phyloP scores from a whole-genome alignment of 1,139 yeast species.

The Tardiomyces digboiensis region DNA sequence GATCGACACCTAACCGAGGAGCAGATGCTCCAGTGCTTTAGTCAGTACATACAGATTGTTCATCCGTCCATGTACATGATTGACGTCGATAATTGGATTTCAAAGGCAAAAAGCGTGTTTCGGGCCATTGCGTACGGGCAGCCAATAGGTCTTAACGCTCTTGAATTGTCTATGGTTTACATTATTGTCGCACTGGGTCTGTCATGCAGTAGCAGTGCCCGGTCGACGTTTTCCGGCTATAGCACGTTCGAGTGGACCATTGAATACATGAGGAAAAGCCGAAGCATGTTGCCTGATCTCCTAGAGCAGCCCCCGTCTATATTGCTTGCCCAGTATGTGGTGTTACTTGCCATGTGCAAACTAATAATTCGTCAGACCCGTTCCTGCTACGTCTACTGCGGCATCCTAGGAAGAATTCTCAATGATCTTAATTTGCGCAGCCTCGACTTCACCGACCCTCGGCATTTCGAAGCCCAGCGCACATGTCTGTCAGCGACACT shows the following conservation, averaged over 20 bases:
- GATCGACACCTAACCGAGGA: slow-evolving; percentile 13
- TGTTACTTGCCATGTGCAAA: background rate
- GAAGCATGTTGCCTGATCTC: background rate
- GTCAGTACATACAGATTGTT: slow-evolving; percentile 10
- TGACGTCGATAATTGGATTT: slow-evolving; percentile 13
- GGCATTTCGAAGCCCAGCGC: background rate
- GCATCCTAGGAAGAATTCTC: background rate
- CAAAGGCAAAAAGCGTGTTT: slow-evolving; percentile 15
- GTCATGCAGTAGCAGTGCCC: background rate
- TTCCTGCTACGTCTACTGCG: background rate
- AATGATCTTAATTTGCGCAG: background rate
- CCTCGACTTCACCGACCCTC: background rate
- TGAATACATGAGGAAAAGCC: background rate
- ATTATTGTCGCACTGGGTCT: slow-evolving; percentile 13
- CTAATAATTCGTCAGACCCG: background rate
- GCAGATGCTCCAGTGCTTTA: slow-evolving; percentile 15
- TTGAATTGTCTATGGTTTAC: slow-evolving; percentile 15
- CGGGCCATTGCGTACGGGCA: slow-evolving; percentile 13
- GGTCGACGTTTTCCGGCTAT: background rate
- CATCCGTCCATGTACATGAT: slow-evolving; percentile 14
- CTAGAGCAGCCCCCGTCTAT: background rate
- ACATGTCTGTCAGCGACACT: background rate
- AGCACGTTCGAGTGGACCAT: background rate
- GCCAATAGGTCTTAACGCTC: slow-evolving; percentile 5
- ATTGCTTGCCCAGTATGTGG: background rate